phyloP scores from a whole-genome alignment of 306 rosid species.

The Malus sylvestris region DNA sequence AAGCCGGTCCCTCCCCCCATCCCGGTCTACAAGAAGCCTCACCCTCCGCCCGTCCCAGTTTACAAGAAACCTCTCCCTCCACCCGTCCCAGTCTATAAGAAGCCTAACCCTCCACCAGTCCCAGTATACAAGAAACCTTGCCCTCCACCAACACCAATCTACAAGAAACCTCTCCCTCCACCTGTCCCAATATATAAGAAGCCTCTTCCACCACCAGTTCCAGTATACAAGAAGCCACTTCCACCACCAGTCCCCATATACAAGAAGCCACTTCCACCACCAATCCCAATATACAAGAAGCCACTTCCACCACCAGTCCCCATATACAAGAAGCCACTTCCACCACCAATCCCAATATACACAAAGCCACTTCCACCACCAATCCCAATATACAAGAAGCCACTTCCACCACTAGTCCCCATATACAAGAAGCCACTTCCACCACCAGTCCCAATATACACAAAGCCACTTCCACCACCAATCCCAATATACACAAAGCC shows the following conservation, averaged over 20 bases:
- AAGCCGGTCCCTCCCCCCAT: neutral
- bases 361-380: constrained; percentile 27
- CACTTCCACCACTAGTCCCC: neutral
- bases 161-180: constrained; percentile 23
- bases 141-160: too few relatives aligned
- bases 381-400: accelerated
- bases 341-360: too few relatives aligned
- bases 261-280: constrained; percentile 8
- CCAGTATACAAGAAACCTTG: neutral
- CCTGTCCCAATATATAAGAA: neutral
- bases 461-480: constrained; percentile 13
- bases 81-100: neutral
- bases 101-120: neutral
- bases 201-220: neutral
- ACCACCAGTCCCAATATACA: neutral
- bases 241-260: constrained; percentile 5
- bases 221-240: neutral
- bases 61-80: constrained; percentile 26
- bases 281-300: neutral
- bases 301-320: neutral
- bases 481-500: neutral
- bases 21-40: neutral
- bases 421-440: neutral
- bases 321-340: neutral
- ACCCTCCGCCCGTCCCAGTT: neutral